phyloP scores from a whole-genome alignment of 2,329 filamentous ascomycete genomes.

The Aspergillus terreus region DNA sequence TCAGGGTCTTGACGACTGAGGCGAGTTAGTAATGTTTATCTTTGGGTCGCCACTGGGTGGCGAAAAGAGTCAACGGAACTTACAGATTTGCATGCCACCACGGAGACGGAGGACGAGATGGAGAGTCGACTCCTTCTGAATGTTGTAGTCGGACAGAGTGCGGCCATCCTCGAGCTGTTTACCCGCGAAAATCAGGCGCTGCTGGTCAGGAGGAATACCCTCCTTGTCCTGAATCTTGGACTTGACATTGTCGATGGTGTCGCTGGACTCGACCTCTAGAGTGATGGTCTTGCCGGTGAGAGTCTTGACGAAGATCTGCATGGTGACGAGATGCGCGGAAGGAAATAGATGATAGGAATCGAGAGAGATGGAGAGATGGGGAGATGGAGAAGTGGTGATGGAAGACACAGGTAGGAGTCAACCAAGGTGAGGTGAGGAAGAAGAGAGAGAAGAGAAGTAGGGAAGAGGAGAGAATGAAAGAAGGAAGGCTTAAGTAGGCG shows the following conservation, averaged over 20 bases:
- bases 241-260: conserved; percentile 54
- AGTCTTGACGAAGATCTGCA: conserved; percentile 99
- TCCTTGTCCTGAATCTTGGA: conserved; percentile 60
- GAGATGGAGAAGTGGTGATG: neutral
- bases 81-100: conserved; percentile 62
- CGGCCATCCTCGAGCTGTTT: conserved; percentile 58
- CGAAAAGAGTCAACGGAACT: conserved; percentile 22
- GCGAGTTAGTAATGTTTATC: conserved; percentile 7
- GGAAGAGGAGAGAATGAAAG: conserved; percentile 12
- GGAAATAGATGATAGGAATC: neutral
- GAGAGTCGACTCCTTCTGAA: conserved; percentile 63
- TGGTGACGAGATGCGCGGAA: conserved; percentile 45
- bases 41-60: conserved; percentile 1
- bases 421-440: conserved; percentile 1
- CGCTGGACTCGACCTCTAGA: conserved; percentile 48
- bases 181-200: conserved; percentile 56
- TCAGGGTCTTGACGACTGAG: conserved; percentile 56
- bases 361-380: neutral
- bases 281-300: conserved; percentile 60
- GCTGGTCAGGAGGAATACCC: conserved; percentile 57
- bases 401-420: conserved; percentile 22
- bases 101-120: conserved; percentile 72
- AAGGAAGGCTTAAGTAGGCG: conserved; percentile 30
- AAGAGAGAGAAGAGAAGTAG: conserved; percentile 15
- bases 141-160: conserved; percentile 54